Evolutionary conservation across 176 grass and related monocot species (phyloP).

Genomic region (Elaeis guineensis): DNA sequence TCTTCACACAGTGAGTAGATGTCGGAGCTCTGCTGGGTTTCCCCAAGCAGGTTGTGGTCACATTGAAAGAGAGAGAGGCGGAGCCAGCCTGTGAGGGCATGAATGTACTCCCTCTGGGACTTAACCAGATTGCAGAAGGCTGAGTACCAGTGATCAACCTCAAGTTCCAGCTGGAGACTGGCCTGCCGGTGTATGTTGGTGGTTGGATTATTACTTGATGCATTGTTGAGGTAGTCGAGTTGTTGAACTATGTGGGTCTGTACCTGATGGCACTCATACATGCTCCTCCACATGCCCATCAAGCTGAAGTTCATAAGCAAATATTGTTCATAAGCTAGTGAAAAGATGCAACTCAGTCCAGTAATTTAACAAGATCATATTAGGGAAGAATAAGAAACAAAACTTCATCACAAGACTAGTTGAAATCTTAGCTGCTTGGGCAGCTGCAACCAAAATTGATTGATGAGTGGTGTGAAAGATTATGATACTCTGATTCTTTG

Average conservation of each 20-base stretch:
- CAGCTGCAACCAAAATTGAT: no score
- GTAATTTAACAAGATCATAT: neutral
- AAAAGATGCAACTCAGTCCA: no score
- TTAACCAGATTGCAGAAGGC: conserved; percentile 79
- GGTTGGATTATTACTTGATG: conserved; percentile 54
- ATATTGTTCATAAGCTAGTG: neutral
- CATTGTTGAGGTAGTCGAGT: conserved; percentile 71
- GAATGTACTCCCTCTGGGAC: conserved; percentile 83
- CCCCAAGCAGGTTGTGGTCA: conserved; percentile 49
- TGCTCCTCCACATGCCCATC: conserved; percentile 98
- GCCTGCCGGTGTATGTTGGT: conserved; percentile 72
- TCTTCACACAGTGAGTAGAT: conserved; percentile 87
- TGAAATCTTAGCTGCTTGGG: no score
- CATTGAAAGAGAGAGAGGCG: conserved; percentile 80
- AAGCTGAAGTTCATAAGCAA: conserved; percentile 47
- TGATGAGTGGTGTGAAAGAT: no score
- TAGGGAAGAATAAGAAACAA: no score
- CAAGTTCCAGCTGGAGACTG: conserved; percentile 74
- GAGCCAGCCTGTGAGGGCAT: conserved; percentile 87
- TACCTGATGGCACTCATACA: conserved; percentile 98
- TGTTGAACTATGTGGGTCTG: conserved; percentile 98
- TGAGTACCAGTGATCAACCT: conserved; percentile 90
- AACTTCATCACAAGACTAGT: no score
- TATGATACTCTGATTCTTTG: no score
- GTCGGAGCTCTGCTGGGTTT: conserved; percentile 53